phyloP scores from a whole-genome alignment of 495 filamentous ascomycete genomes.

The Margaritispora aquatica region DNA sequence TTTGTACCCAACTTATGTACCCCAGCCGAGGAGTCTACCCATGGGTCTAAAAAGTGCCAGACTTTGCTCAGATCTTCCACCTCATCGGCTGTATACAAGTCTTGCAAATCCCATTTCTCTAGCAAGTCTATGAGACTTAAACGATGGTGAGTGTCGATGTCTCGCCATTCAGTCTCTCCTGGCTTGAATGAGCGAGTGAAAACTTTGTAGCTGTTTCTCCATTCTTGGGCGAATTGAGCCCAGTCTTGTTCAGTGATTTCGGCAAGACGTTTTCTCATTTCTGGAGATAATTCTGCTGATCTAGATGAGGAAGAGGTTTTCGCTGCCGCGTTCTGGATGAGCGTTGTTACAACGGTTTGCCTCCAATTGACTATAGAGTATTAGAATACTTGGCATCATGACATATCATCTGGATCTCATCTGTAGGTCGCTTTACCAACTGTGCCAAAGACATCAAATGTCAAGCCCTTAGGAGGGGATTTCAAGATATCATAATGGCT shows the following conservation, averaged over 20 bases:
- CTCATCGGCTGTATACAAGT: slow-evolving; percentile 54
- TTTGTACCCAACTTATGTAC: slow-evolving; percentile 46
- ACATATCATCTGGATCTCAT: neutral
- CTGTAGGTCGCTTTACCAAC: slow-evolving; percentile 9
- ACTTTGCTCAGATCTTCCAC: slow-evolving; percentile 46
- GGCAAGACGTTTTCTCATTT: slow-evolving; percentile 40
- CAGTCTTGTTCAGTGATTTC: slow-evolving; percentile 51
- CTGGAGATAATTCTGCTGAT: slow-evolving; percentile 32
- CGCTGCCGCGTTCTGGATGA: slow-evolving; percentile 41
- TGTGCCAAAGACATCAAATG: slow-evolving; percentile 68
- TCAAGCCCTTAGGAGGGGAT: slow-evolving; percentile 33
- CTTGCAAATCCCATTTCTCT: slow-evolving; percentile 41
- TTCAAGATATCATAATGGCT: neutral
- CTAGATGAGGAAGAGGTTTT: slow-evolving; percentile 29
- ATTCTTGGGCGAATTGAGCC: slow-evolving; percentile 57
- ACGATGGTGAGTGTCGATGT: slow-evolving; percentile 63
- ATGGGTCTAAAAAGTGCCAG: slow-evolving; percentile 69
- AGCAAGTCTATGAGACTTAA: slow-evolving; percentile 54
- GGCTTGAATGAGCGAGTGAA: slow-evolving; percentile 54
- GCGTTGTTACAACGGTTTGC: slow-evolving; percentile 46
- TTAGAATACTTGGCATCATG: neutral
- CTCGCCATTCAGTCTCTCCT: slow-evolving; percentile 37
- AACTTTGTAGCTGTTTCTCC: slow-evolving; percentile 54
- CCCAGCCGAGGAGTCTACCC: slow-evolving; percentile 56
- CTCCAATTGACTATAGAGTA: slow-evolving; percentile 60